Conservation (phyloP, 176 grass and related monocot genomes). For the Zoysia japonica region DNA sequence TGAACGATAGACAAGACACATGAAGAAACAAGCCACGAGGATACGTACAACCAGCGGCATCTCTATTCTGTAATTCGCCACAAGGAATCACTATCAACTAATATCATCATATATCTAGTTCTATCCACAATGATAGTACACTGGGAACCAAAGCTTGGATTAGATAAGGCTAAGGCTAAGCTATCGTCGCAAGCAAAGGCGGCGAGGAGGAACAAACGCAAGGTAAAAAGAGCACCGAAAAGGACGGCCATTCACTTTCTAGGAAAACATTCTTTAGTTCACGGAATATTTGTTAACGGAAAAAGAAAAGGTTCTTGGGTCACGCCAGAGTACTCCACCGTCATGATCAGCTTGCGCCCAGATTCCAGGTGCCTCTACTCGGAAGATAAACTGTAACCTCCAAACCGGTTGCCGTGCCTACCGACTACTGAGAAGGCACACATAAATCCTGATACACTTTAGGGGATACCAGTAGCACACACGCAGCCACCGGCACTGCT, state of each 20-base stretch:
- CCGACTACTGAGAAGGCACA: too few species aligned
- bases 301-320: not conserved
- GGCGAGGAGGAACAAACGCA: not conserved
- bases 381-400: too few species aligned
- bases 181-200: not conserved
- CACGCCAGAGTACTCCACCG: not conserved
- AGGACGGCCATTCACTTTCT: not conserved
- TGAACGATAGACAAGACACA: too few species aligned
- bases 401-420: too few species aligned
- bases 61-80: not conserved
- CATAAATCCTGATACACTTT: not conserved
- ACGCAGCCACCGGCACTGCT: not conserved
- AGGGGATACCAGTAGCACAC: too few species aligned
- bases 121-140: not conserved
- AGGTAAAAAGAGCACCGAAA: not conserved
- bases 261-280: not conserved
- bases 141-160: not conserved
- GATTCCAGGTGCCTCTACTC: too few species aligned
- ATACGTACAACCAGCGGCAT: not conserved
- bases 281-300: not conserved
- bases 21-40: not conserved
- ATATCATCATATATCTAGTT: not conserved
- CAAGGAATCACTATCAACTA: not conserved
- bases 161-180: not conserved
- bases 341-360: not conserved